Percentiles rank a stretch among this genome's conserved stretches.
These are phyloP conservation scores for Debaryomyces prosopidis DNA, from an alignment of 805 yeast species.

Conservation along the genomic window DNA sequence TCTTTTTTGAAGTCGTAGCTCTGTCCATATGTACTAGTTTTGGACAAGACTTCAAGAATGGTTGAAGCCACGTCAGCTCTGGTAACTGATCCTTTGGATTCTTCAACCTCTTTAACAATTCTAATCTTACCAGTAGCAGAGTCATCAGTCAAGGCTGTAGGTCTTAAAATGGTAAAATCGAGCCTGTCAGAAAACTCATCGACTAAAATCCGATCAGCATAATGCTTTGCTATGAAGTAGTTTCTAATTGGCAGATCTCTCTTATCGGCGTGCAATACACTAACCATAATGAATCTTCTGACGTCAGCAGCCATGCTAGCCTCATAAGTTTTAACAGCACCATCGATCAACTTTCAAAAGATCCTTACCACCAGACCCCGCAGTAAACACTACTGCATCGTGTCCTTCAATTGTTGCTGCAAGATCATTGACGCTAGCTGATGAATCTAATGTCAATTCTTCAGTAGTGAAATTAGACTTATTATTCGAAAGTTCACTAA, in stretches of 20 bases:
- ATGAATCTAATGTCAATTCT: too few relatives aligned
- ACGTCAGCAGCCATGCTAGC: slow-evolving; percentile 50
- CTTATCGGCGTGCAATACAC: slow-evolving; percentile 55
- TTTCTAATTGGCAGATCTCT: slow-evolving; percentile 42
- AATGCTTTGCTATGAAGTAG: slow-evolving; percentile 61
- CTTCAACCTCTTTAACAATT: slow-evolving; percentile 22
- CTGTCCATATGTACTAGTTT: slow-evolving; percentile 40
- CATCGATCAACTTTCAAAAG: slow-evolving; percentile 59
- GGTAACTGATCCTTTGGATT: slow-evolving; percentile 18
- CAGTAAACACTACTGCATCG: slow-evolving; percentile 59
- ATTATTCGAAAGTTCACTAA: too few relatives aligned
- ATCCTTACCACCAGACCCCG: slow-evolving; percentile 63
- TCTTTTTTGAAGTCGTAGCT: slow-evolving; percentile 31
- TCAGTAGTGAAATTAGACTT: too few relatives aligned
- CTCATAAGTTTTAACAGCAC: slow-evolving; percentile 57
- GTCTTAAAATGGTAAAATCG: slow-evolving; percentile 59
- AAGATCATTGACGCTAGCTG: slow-evolving; percentile 29
- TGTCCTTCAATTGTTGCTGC: slow-evolving; percentile 42
- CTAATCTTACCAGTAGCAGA: slow-evolving; percentile 45
- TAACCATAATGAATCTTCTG: slow-evolving; percentile 50
- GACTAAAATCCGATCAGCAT: slow-evolving; percentile 51
- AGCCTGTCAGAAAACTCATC: slow-evolving; percentile 35
- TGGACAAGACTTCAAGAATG: slow-evolving; percentile 36
- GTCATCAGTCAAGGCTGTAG: slow-evolving; percentile 46
- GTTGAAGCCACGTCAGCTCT: slow-evolving; percentile 60